These are phyloP conservation scores for Exophiala alcalophila DNA, from an alignment of 2,329 filamentous ascomycete species.

Conservation along the genomic window DNA sequence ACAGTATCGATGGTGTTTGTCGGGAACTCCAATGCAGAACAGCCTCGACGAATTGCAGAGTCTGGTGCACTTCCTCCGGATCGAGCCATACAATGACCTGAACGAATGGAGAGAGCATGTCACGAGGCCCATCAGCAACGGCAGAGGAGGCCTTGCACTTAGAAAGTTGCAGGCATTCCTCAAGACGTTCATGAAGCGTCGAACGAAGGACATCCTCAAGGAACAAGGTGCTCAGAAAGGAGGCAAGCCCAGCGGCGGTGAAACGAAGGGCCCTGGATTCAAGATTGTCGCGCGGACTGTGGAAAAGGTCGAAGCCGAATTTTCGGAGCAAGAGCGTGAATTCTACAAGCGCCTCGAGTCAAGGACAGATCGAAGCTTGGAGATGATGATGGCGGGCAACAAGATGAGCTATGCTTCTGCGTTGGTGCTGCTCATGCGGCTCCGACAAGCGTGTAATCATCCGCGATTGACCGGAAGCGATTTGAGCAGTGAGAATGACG, in stretches of 20 bases:
- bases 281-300: slow-evolving; percentile 90
- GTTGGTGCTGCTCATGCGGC: slow-evolving; percentile 81
- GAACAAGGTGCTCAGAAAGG: slow-evolving; percentile 71
- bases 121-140: slow-evolving; percentile 82
- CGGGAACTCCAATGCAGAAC: slow-evolving; percentile 96
- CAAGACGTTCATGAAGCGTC: slow-evolving; percentile 96
- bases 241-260: slow-evolving; percentile 42
- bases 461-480: slow-evolving; percentile 83
- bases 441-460: slow-evolving; percentile 94
- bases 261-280: slow-evolving; percentile 66
- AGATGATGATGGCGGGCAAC: slow-evolving; percentile 78
- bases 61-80: slow-evolving; percentile 85
- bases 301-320: slow-evolving; percentile 71
- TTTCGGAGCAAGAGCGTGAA: slow-evolving; percentile 73
- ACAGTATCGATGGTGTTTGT: slow-evolving; percentile 93
- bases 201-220: slow-evolving; percentile 95
- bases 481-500: slow-evolving; percentile 82
- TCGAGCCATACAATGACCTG: slow-evolving; percentile 85
- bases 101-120: slow-evolving; percentile 89
- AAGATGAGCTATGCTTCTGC: slow-evolving; percentile 90
- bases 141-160: slow-evolving; percentile 85
- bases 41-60: slow-evolving; percentile 95
- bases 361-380: slow-evolving; percentile 79
- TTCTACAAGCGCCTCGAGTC: slow-evolving; percentile 84
- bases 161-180: slow-evolving; percentile 78